Conservation (phyloP, 495 filamentous ascomycete species). For the Trichoderma erinaceum region DNA sequence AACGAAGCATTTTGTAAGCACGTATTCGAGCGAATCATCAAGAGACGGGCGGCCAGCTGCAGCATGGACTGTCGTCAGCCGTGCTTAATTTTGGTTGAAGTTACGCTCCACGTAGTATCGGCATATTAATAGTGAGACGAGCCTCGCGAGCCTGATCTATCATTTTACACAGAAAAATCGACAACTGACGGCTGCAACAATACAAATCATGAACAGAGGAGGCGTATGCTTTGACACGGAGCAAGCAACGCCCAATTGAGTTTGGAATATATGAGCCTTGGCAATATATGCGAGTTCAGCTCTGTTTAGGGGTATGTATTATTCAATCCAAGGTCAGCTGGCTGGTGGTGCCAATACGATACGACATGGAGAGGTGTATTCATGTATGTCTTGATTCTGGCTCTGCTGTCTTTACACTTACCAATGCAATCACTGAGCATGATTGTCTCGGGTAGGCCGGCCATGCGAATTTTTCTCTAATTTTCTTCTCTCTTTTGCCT, state of each 20-base stretch:
- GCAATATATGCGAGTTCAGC: no score
- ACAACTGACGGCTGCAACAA: not conserved
- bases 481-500: no score
- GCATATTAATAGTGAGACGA: not conserved
- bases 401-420: no score
- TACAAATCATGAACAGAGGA: not conserved
- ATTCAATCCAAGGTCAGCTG: no score
- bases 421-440: no score
- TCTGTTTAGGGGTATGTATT: no score
- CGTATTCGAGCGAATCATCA: not conserved
- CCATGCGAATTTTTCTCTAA: no score
- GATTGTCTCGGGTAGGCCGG: no score
- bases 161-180: conserved; percentile 4
- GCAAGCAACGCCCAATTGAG: not conserved
- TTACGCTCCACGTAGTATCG: not conserved
- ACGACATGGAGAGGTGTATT: no score
- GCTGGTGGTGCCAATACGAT: no score
- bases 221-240: not conserved
- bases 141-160: not conserved
- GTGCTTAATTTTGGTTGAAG: not conserved
- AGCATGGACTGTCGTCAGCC: not conserved
- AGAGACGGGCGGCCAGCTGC: not conserved
- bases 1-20: not conserved
- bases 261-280: no score
- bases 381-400: no score